These are phyloP conservation scores for Nicotiana undulata DNA, from an alignment of 257 asterid genomes.

Conservation along the genomic window DNA sequence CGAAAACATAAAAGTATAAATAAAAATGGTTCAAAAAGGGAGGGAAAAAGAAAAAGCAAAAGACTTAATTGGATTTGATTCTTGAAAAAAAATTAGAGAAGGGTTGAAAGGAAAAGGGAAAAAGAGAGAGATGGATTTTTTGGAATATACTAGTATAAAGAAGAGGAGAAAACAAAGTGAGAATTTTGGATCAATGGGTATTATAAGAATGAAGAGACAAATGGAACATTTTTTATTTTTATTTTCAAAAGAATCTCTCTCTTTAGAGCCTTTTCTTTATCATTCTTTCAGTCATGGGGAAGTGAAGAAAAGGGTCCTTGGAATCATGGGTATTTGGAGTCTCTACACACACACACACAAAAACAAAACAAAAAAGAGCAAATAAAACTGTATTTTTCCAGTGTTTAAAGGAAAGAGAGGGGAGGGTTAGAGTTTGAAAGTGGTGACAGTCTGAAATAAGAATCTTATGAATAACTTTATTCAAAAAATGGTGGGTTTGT, in stretches of 20 bases:
- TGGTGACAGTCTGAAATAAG: conserved; percentile 13
- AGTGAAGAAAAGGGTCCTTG: background rate
- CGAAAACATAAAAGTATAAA: background rate
- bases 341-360: background rate
- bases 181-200: background rate
- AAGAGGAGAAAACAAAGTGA: conserved; percentile 16
- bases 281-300: background rate
- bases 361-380: background rate
- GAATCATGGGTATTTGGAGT: background rate
- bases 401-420: background rate
- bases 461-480: conserved; percentile 16
- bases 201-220: background rate
- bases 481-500: conserved; percentile 3
- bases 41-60: background rate
- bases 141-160: conserved; percentile 12
- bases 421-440: background rate
- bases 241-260: background rate
- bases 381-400: background rate
- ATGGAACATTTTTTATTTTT: background rate
- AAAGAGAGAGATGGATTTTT: background rate
- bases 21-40: background rate
- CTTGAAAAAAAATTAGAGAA: background rate
- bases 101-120: conserved; percentile 25
- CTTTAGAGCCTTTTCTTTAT: background rate
- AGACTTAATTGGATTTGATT: background rate